Evolutionary conservation across 177 flowering plant genomes (phyloP).

Genomic region (Vitis hybrid): DNA sequence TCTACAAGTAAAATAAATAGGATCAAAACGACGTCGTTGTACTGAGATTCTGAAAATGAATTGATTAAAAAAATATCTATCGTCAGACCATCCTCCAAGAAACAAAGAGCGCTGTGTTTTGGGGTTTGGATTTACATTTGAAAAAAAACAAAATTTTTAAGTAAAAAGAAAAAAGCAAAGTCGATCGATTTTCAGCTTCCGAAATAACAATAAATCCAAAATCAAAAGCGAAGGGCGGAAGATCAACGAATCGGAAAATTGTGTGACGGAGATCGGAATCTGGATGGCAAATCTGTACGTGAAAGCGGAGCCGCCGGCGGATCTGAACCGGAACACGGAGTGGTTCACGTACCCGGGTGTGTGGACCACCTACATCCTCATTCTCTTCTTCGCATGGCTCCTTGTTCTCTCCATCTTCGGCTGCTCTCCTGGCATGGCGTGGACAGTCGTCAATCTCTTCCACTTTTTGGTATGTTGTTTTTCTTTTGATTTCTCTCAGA

Average conservation of each 20-base stretch:
- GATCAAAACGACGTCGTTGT: no score
- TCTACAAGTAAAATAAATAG: no score
- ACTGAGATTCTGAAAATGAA: no score
- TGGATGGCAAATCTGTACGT: conserved; percentile 70
- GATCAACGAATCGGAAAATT: background rate
- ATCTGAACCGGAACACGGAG: conserved; percentile 84
- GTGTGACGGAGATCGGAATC: conserved; percentile 4
- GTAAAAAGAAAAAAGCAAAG: no score
- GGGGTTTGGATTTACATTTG: no score
- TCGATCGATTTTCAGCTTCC: no score
- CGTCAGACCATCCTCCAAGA: no score
- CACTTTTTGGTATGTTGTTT: conserved; percentile 50
- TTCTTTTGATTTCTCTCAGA: background rate
- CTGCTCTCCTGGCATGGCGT: conserved; percentile 83
- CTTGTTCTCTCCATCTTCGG: conserved; percentile 63
- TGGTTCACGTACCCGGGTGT: conserved; percentile 93
- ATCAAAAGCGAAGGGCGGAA: background rate
- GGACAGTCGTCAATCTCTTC: conserved; percentile 69
- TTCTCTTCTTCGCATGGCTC: conserved; percentile 76
- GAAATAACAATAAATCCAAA: no score
- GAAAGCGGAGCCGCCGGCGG: conserved; percentile 62
- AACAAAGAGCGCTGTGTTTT: no score
- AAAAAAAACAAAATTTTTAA: no score
- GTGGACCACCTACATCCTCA: conserved; percentile 77
- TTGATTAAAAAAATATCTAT: no score